Percentiles rank a stretch among this genome's conserved stretches.
Conservation (phyloP, 495 filamentous ascomycete genomes). For the Physcia stellaris region DNA sequence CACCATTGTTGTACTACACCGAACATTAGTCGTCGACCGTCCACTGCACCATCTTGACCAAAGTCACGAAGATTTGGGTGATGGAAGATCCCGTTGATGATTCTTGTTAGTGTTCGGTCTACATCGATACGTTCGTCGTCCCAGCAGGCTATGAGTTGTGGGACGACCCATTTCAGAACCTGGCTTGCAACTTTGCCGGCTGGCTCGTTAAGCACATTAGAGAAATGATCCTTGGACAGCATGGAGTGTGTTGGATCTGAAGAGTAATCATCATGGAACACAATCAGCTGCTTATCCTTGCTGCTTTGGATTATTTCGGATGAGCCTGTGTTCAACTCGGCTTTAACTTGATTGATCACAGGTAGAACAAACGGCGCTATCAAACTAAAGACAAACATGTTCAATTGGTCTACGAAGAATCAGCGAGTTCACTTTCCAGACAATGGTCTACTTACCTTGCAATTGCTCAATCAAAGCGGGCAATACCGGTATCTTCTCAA, state of each 20-base stretch:
- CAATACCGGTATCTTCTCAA: slow-evolving; percentile 69
- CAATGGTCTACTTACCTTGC: slow-evolving; percentile 38
- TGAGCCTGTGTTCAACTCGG: slow-evolving; percentile 71
- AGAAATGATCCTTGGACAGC: slow-evolving; percentile 90
- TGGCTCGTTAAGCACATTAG: slow-evolving; percentile 75
- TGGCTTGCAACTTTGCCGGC: slow-evolving; percentile 69
- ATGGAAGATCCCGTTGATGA: slow-evolving; percentile 74
- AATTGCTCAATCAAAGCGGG: slow-evolving; percentile 67
- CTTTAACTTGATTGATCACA: slow-evolving; percentile 71
- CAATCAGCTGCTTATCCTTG: slow-evolving; percentile 64
- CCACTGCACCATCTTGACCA: slow-evolving; percentile 57
- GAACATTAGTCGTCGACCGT: slow-evolving; percentile 69
- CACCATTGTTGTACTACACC: slow-evolving; percentile 68
- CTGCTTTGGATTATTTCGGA: slow-evolving; percentile 72
- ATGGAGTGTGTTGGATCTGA: slow-evolving; percentile 88
- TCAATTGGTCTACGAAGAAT: slow-evolving; percentile 35
- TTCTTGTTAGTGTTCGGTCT: slow-evolving; percentile 51
- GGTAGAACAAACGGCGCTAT: slow-evolving; percentile 77
- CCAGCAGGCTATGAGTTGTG: slow-evolving; percentile 74
- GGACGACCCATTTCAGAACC: slow-evolving; percentile 68
- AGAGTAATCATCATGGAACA: slow-evolving; percentile 64
- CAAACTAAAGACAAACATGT: slow-evolving; percentile 72
- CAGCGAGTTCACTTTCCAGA: not conserved
- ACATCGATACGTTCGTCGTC: slow-evolving; percentile 60
- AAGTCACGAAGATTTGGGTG: slow-evolving; percentile 62